Conservation (phyloP, 139 green algal genomes). For the Protoeuglena noctilucae region DNA sequence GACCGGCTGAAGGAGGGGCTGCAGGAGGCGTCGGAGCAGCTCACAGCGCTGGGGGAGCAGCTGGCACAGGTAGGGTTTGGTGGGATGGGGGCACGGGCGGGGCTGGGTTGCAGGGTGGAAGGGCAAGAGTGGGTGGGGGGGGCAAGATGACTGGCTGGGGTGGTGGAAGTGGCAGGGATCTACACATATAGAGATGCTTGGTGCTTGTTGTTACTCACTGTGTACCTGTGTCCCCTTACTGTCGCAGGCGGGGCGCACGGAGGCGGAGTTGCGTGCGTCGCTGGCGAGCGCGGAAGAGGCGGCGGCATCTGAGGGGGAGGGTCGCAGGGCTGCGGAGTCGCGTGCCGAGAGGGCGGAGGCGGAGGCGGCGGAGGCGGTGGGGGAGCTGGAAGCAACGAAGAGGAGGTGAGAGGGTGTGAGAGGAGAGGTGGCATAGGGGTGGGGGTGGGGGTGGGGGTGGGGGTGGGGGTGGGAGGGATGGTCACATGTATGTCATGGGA, state of each 20-base stretch:
- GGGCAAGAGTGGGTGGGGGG: too few species aligned
- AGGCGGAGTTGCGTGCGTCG: background rate
- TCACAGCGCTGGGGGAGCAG: background rate
- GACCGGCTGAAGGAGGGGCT: background rate
- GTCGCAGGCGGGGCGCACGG: background rate
- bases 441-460: background rate
- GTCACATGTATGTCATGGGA: background rate
- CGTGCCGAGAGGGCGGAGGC: slow-evolving; percentile 11
- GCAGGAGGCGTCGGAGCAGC: background rate
- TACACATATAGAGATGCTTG: too few species aligned
- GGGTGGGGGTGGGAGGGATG: background rate
- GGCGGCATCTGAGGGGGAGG: background rate
- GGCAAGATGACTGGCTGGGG: too few species aligned
- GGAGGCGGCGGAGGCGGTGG: slow-evolving; percentile 21
- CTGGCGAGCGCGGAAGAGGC: background rate
- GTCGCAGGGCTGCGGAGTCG: background rate
- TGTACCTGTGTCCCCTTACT: too few species aligned
- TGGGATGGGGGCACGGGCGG: too few species aligned
- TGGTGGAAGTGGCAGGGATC: too few species aligned
- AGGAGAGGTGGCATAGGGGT: slow-evolving; percentile 5
- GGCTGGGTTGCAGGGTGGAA: too few species aligned
- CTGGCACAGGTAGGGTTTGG: too few species aligned
- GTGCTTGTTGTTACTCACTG: too few species aligned
- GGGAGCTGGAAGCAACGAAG: slow-evolving; percentile 10
- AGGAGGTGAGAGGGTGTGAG: slow-evolving; percentile 5